phyloP scores from a whole-genome alignment of 331 rosid species.

The Rhamnella rubrinervis region DNA sequence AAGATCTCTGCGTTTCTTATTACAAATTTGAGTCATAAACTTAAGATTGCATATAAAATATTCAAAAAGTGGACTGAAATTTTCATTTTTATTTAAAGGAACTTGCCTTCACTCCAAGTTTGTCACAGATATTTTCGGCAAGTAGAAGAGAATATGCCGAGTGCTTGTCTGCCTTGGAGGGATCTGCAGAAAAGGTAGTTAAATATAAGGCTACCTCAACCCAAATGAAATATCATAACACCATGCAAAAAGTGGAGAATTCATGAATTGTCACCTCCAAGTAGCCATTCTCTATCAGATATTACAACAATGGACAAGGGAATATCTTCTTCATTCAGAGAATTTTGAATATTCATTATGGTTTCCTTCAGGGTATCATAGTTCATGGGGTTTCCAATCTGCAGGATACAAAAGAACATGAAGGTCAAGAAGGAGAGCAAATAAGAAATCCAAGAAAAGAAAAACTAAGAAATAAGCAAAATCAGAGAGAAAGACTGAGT shows the following conservation, averaged over 20 bases:
- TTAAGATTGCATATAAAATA: not conserved
- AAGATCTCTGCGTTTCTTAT: not conserved
- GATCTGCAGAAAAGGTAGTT: slow-evolving; percentile 57
- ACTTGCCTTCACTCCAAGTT: slow-evolving; percentile 76
- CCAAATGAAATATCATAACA: slow-evolving; percentile 10
- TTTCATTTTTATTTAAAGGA: slow-evolving; percentile 1
- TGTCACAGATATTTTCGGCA: slow-evolving; percentile 80
- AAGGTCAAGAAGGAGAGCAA: not conserved
- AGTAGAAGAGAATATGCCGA: slow-evolving; percentile 84
- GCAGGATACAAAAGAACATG: slow-evolving; percentile 15
- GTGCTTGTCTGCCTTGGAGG: slow-evolving; percentile 80
- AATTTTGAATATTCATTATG: slow-evolving; percentile 55
- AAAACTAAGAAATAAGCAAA: slow-evolving; percentile 7
- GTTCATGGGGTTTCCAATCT: slow-evolving; percentile 94
- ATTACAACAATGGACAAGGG: slow-evolving; percentile 76
- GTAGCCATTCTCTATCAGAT: slow-evolving; percentile 89
- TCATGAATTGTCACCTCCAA: slow-evolving; percentile 54
- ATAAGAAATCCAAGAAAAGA: not conserved
- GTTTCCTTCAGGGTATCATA: slow-evolving; percentile 73
- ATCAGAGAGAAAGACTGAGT: slow-evolving; percentile 11
- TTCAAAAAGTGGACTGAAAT: not conserved
- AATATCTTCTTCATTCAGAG: slow-evolving; percentile 45
- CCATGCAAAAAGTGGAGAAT: not conserved
- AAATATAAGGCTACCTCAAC: slow-evolving; percentile 29
- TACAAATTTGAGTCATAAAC: slow-evolving; percentile 15